A percentile compares a stretch with the other conserved stretches of the same genome.
phyloP scores from a whole-genome alignment of 331 rosid genomes.

The Phaseolus coccineus region DNA sequence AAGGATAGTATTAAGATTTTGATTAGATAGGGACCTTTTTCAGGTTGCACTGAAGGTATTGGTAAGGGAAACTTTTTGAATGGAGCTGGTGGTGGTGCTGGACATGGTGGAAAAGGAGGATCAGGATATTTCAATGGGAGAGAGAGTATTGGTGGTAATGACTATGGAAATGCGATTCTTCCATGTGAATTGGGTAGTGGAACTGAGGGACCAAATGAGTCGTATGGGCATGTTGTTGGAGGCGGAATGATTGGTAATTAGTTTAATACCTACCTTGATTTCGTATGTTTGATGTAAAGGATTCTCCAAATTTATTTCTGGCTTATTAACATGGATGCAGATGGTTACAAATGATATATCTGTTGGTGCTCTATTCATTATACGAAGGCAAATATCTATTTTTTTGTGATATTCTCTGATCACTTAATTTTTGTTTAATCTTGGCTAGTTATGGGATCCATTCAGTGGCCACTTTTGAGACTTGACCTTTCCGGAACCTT shows the following conservation, averaged over 20 bases:
- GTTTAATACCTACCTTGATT: slow-evolving; percentile 37
- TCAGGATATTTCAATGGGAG: slow-evolving; percentile 90
- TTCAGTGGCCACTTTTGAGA: slow-evolving; percentile 90
- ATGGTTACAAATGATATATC: slow-evolving; percentile 33
- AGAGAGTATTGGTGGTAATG: slow-evolving; percentile 80
- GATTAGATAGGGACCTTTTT: slow-evolving; percentile 48
- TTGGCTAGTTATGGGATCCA: slow-evolving; percentile 87
- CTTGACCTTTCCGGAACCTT: slow-evolving; percentile 83
- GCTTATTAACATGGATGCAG: slow-evolving; percentile 38
- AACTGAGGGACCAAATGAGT: slow-evolving; percentile 78
- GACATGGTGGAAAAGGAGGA: slow-evolving; percentile 99
- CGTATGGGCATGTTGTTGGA: slow-evolving; percentile 75
- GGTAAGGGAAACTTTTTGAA: slow-evolving; percentile 95
- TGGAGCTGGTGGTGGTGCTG: slow-evolving; percentile 99
- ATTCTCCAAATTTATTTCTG: slow-evolving; percentile 34
- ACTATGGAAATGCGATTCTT: slow-evolving; percentile 91
- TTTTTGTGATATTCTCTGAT: slow-evolving; percentile 34
- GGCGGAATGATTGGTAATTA: slow-evolving; percentile 96
- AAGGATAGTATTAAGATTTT: slow-evolving; percentile 43
- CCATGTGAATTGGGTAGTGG: slow-evolving; percentile 99
- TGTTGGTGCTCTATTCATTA: slow-evolving; percentile 28
- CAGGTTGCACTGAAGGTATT: slow-evolving; percentile 95
- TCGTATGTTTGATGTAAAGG: slow-evolving; percentile 24
- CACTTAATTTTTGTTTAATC: slow-evolving; percentile 41
- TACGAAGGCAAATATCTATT: slow-evolving; percentile 36